Conservation (phyloP, 1,284 basidiomycete genomes). For the Sporisorium reilianum region DNA sequence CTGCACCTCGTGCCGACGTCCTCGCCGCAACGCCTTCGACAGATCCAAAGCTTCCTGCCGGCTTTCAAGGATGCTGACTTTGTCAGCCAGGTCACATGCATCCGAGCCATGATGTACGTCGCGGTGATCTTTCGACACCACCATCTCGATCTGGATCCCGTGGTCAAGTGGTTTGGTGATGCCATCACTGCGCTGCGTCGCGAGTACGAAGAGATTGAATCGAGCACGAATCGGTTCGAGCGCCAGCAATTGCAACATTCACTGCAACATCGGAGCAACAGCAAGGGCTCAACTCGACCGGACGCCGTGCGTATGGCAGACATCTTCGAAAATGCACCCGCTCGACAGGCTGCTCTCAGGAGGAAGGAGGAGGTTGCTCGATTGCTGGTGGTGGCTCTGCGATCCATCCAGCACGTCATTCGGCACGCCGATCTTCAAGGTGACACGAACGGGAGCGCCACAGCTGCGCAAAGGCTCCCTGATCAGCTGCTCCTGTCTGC, state of each 20-base stretch:
- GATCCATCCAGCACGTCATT: conserved; percentile 76
- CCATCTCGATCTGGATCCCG: conserved; percentile 73
- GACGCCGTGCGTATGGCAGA: conserved; percentile 29
- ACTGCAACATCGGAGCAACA: conserved; percentile 11
- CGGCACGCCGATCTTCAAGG: conserved; percentile 73
- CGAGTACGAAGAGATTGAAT: conserved; percentile 73
- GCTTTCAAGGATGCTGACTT: conserved; percentile 78
- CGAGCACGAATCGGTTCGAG: conserved; percentile 30
- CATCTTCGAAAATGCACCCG: conserved; percentile 42
- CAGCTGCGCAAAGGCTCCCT: conserved; percentile 73
- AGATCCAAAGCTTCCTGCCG: conserved; percentile 77
- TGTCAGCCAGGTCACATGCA: conserved; percentile 78
- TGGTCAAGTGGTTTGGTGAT: conserved; percentile 78
- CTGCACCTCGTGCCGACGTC: conserved; percentile 78
- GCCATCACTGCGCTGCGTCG: conserved; percentile 75
- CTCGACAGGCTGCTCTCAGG: conserved; percentile 32
- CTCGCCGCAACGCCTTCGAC: conserved; percentile 74
- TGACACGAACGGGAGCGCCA: not conserved
- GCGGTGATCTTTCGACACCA: conserved; percentile 78
- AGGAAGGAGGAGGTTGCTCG: conserved; percentile 39
- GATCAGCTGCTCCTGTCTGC: conserved; percentile 75
- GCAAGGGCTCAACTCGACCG: not conserved
- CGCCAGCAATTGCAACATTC: conserved; percentile 32
- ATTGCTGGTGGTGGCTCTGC: conserved; percentile 69
- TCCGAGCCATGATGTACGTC: conserved; percentile 83